These are phyloP conservation scores for Peronospora destructor DNA, from an alignment of 352 stramenopile species.

Conservation along the genomic window DNA sequence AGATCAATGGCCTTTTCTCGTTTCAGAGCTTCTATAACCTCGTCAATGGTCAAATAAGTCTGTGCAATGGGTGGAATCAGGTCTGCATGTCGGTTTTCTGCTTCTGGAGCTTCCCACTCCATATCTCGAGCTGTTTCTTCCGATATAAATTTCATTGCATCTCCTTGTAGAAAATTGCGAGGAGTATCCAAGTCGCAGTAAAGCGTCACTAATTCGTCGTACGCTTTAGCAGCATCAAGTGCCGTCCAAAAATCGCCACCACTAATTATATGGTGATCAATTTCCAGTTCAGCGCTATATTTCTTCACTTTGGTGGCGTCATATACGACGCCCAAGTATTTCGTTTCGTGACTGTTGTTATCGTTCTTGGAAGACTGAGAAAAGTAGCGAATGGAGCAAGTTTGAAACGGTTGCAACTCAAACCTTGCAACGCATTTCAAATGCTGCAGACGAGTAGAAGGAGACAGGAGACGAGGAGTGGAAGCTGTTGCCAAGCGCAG, in stretches of 20 bases:
- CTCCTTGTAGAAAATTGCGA: slow-evolving; percentile 54
- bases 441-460: not conserved
- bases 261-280: slow-evolving; percentile 63
- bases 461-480: not conserved
- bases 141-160: not conserved
- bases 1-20: slow-evolving; percentile 72
- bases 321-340: slow-evolving; percentile 69
- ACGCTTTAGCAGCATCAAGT: slow-evolving; percentile 70
- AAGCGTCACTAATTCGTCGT: slow-evolving; percentile 75
- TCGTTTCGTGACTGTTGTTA: not conserved
- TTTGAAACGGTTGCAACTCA: not conserved
- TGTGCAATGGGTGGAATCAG: slow-evolving; percentile 57
- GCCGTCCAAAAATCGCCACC: slow-evolving; percentile 80
- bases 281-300: slow-evolving; percentile 66
- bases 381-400: slow-evolving; percentile 10
- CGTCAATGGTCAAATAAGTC: slow-evolving; percentile 70
- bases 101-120: slow-evolving; percentile 63
- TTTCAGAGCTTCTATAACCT: slow-evolving; percentile 58
- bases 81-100: slow-evolving; percentile 65
- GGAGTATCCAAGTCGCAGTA: slow-evolving; percentile 72
- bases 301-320: slow-evolving; percentile 73
- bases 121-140: slow-evolving; percentile 9
- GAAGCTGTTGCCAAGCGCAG: slow-evolving; percentile 5
- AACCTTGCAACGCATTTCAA: not conserved
- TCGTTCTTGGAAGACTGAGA: slow-evolving; percentile 14